Evolutionary conservation across 192 early-diverging fungal species (phyloP), one percentile per base, ranked within the genome.

Genomic region (Coemansia sp.): DNA sequence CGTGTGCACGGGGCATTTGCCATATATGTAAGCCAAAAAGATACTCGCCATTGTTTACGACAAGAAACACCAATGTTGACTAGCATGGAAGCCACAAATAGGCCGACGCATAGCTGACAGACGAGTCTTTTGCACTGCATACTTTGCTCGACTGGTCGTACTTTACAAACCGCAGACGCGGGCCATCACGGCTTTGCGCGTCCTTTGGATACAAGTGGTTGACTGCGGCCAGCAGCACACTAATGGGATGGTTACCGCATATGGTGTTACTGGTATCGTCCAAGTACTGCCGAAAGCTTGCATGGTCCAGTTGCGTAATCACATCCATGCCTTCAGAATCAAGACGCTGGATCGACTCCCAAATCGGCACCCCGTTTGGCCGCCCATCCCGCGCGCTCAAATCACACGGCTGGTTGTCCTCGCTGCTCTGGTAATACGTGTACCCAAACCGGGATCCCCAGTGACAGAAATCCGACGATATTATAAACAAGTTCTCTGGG

Each of bases 381-480:
- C 53, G 66, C 4, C 9, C 23, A 50, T 49, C 46, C 40, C 53
- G 49, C 47, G 52, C 50, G 61, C 51, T 37, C 21, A 64, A 26
- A 9, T 54, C 24, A 54, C 47, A 31, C 10, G 63, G 21, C 15
- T 44, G 54, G 34, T 40, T 49, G 3, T 63, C 58, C 0, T 72
- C 58, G 12, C 71, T 56, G 11, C 63, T 65, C 10, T 59, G 62
- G 63, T 90, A 88, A 68, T 85, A 87, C 1, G 87, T 92, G 81
- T 91, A 97, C 36, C 67, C 47, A 73, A 98, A 98, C 14, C 95
- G 90, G 21, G 70, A 68, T 11, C 97, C 97, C 88, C 94, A 98
- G 73, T 98, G 97, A 74, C 97, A 97, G 70, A 98, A 98, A 67
- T 98, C 97, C 1, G 89, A 90, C 28, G 97, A 98, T n/a, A 98